Conservation (phyloP, 2,329 filamentous ascomycete genomes). For the Pestalotiopsis sp. region DNA sequence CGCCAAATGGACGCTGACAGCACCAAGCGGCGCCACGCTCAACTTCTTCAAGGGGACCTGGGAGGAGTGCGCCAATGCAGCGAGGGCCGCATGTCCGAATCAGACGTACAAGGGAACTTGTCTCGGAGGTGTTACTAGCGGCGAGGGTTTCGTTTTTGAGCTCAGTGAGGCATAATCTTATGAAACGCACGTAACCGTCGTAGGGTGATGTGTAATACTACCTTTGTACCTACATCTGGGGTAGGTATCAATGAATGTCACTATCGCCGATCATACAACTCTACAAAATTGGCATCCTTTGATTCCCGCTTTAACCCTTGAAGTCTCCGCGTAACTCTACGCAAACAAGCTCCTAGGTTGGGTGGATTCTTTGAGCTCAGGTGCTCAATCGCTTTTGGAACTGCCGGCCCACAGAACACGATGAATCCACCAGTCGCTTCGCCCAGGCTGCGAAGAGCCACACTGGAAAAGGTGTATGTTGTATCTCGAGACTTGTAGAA, state of each 20-base stretch:
- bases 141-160: neutral
- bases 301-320: too few relatives aligned
- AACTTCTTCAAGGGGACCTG: neutral
- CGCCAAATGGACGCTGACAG: neutral
- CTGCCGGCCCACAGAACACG: constrained; percentile 36
- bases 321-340: too few relatives aligned
- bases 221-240: too few relatives aligned
- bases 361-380: too few relatives aligned
- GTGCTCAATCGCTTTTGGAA: constrained; percentile 34
- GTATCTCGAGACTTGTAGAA: constrained; percentile 29
- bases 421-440: constrained; percentile 47
- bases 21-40: neutral
- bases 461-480: constrained; percentile 36
- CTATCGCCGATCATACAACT: too few relatives aligned
- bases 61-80: neutral
- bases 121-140: neutral
- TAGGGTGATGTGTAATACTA: too few relatives aligned
- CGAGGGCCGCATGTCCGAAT: neutral
- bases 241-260: too few relatives aligned
- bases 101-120: neutral
- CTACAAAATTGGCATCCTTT: too few relatives aligned
- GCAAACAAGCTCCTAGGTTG: too few relatives aligned
- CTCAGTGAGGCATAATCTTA: neutral
- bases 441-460: constrained; percentile 42
- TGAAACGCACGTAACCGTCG: neutral